A percentile compares a stretch with the other conserved stretches of the same genome.
Evolutionary conservation across 2,329 filamentous ascomycete genomes (phyloP).

Genomic region (Epichloe gansuensis): DNA sequence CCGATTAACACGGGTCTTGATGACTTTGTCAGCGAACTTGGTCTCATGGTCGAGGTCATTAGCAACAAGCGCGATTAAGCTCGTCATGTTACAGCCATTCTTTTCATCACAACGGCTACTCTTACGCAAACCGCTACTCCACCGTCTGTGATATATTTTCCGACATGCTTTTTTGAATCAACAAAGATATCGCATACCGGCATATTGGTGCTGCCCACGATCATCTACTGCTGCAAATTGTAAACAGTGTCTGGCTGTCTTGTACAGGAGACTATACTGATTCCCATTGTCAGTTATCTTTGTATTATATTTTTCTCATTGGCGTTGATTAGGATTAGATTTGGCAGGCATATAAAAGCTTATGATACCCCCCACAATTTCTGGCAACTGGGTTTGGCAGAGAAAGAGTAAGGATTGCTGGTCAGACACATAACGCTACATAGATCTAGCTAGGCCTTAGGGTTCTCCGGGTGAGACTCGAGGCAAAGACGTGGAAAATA

Average conservation of each 20-base stretch:
- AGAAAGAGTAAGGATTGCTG: background rate
- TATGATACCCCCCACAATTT: constrained; percentile 5
- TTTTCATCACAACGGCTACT: background rate
- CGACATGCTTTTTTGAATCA: background rate
- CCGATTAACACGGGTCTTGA: constrained; percentile 26
- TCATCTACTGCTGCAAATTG: too few relatives aligned
- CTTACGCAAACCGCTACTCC: background rate
- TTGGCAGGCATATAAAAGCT: background rate
- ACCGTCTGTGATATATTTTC: background rate
- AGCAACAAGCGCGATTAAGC: constrained; percentile 17
- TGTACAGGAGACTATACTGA: background rate
- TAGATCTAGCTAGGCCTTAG: too few relatives aligned
- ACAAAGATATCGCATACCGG: background rate
- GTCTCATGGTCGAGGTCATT: constrained; percentile 39
- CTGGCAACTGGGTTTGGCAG: background rate
- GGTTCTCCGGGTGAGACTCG: too few relatives aligned
- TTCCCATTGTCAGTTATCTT: background rate
- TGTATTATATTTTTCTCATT: background rate
- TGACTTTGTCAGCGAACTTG: constrained; percentile 32
- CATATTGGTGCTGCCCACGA: background rate
- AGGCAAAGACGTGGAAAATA: too few relatives aligned
- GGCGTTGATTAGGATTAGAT: background rate
- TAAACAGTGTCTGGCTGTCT: background rate
- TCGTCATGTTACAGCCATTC: background rate
- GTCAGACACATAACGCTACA: too few relatives aligned